Evolutionary conservation across 805 yeast genomes (phyloP).

Genomic region (Sugiyamaella americana): DNA sequence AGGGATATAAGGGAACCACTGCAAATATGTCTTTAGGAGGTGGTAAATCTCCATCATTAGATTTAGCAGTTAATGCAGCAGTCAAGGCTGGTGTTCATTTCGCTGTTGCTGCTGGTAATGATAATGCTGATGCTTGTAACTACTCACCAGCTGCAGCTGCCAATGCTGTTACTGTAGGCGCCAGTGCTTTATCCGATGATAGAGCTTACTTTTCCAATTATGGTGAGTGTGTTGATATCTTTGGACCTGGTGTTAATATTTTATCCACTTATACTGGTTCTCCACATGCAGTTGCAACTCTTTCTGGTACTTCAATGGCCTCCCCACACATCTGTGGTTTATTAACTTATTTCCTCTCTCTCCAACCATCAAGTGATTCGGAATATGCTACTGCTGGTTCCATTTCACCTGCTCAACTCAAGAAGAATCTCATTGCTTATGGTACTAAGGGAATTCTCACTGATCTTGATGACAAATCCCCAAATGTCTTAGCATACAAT

Average conservation of each 20-base stretch:
- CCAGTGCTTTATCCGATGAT: slow-evolving; percentile 40
- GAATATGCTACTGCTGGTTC: slow-evolving; percentile 42
- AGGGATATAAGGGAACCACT: slow-evolving; percentile 53
- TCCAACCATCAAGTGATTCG: slow-evolving; percentile 47
- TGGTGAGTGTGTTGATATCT: slow-evolving; percentile 48
- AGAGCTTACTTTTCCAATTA: slow-evolving; percentile 50
- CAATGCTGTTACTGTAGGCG: slow-evolving; percentile 47
- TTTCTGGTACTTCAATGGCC: slow-evolving; percentile 63
- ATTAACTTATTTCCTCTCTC: slow-evolving; percentile 49
- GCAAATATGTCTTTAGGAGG: slow-evolving; percentile 62
- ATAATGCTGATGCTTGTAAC: slow-evolving; percentile 53
- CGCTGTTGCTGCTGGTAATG: slow-evolving; percentile 62
- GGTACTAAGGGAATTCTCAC: slow-evolving; percentile 45
- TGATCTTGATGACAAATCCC: slow-evolving; percentile 45
- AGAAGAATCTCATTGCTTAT: slow-evolving; percentile 45
- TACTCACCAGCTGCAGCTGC: slow-evolving; percentile 58
- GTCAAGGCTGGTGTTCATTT: slow-evolving; percentile 50
- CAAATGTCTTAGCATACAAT: slow-evolving; percentile 54
- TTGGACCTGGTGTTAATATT: slow-evolving; percentile 53
- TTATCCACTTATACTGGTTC: slow-evolving; percentile 52
- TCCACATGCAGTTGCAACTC: slow-evolving; percentile 42
- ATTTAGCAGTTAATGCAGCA: slow-evolving; percentile 55
- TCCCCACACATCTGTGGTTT: slow-evolving; percentile 55
- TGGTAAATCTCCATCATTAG: slow-evolving; percentile 50
- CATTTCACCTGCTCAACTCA: slow-evolving; percentile 48